Base-by-base conservation (phyloP, 257 asterid species). In the Parsonsia alboflavescens region DNA sequence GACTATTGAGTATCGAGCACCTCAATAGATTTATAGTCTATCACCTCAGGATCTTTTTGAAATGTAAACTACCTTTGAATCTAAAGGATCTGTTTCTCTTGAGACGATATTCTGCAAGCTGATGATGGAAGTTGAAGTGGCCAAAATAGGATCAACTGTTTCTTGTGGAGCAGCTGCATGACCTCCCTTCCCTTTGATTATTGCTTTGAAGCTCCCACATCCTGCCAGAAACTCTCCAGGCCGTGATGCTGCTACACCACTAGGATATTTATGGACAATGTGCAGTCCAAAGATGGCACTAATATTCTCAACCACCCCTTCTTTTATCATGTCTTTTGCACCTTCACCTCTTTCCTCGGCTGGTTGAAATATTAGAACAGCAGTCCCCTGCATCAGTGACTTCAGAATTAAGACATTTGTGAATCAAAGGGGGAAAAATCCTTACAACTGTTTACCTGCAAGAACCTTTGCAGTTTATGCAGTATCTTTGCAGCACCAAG, bases 301-400 rank as follows among this genome's bases (percentile, higher is more conserved):
- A 3, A 86, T 83, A 22, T 84, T 77, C 26, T 86, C 87, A 1
- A 86, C 71, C 4, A 69, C 89, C 1, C 93, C 88, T 61, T 78
- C 89, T 68, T 36, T 73, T 42, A 88, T 71, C 89, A 88, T 86
- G 33, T 83, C 72, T 57, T 69, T 84, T 9, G 93, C 89, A 0
- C 90, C 93, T 19, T 71, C 73, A 0, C 93, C 93, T 48, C 28
- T 69, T 71, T 88, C 90, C 80, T 84, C 93, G 0, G 89, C 93
- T 11, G 93, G 93, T 78, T 88, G 93, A 67, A 86, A 88, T n/a
- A 88, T 71, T n/a, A 88, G 59, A 5, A 83, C 52, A 10, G 85
- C 89, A 0, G 87, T 88, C 72, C 93, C 93, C 92, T 87, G 33
- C 58, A 44, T 76, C 33, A 63, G 28, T 11, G 36, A 33, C 42